A percentile compares a stretch with the other conserved stretches of the same genome.
These are phyloP conservation scores for Cryptococcus hybrid DNA, from an alignment of 1,284 basidiomycete species.

Conservation along the genomic window DNA sequence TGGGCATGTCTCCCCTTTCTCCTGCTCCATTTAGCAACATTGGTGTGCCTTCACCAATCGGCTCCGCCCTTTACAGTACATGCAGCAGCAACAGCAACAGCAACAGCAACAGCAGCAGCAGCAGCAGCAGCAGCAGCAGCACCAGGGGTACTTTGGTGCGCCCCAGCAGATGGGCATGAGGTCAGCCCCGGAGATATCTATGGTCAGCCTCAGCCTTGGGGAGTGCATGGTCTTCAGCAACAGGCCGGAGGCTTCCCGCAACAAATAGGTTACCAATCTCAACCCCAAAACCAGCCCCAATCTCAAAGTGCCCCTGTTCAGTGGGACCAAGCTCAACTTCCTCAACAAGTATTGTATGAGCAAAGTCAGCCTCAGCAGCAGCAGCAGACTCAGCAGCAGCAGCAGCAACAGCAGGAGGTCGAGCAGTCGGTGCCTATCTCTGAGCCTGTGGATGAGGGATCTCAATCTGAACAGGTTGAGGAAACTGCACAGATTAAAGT, in stretches of 20 bases:
- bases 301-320: constrained; percentile 15
- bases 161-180: not conserved
- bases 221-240: constrained; percentile 10
- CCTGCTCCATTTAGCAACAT: constrained; percentile 14
- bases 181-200: constrained; percentile 14
- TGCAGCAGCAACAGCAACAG: constrained; percentile 17
- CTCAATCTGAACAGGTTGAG: not conserved
- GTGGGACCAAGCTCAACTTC: constrained; percentile 7
- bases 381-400: constrained; percentile 5
- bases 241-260: constrained; percentile 1
- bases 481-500: not conserved
- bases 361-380: constrained; percentile 6
- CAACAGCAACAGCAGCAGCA: constrained; percentile 2
- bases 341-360: constrained; percentile 9
- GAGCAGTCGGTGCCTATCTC: not conserved
- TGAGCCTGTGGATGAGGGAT: constrained; percentile 2
- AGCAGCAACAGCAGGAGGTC: constrained; percentile 1
- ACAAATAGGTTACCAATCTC: constrained; percentile 14
- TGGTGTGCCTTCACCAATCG: constrained; percentile 31
- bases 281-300: constrained; percentile 15
- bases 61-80: constrained; percentile 17
- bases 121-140: constrained; percentile 8
- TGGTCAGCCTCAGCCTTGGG: constrained; percentile 27
- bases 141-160: constrained; percentile 16
- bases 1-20: constrained; percentile 1